Base-by-base conservation (phyloP, 225 moss, liverwort and hornwort species). In the Physcomitrellopsis africana region DNA sequence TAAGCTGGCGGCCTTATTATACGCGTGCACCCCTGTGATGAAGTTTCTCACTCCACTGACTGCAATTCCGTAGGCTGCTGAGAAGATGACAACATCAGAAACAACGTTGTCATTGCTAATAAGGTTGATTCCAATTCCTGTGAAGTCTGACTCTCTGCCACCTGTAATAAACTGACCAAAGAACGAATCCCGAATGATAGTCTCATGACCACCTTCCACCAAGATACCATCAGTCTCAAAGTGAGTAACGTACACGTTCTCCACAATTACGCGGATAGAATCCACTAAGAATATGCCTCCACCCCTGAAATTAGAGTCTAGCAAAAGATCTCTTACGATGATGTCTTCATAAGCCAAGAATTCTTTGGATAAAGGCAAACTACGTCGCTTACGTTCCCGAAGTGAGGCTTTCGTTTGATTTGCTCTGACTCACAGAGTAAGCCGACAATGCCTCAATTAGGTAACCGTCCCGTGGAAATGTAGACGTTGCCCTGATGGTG, bases 371-470 rank as follows among this genome's bases (percentile, higher is more conserved):
- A 87, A 80, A 51, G 84, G 84, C 29, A 86, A 70, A 42, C 76
- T 81, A 17, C 75, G 69, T 6, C 80, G 76, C 55, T 67, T 75
- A 9, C 91, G 76, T 14, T 90, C 69, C n/a, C 93, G 91, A 32
- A 93, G 91, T 7, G 88, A 80, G 11, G 83, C 76, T 69, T 82
- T 86, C 3, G 89, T 88, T 63, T 85, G 83, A 72, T 91, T 91
- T 24, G 83, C 83, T 71, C 91, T 84, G 56, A 63, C 72, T 67
- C 72, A 77, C 81, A 59, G 91, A 89, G 75, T 81, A 78, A 0
- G 87, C 77, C n/a, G 91, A 88, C 91, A 89, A 93, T 17, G 91
- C 81, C 76, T 93, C 91, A 19, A 93, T 84, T 71, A 93, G 51
- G 65, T 93, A 91, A 24, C 83, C 85, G 69, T 88, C 89, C 11